Evolutionary conservation across 2,329 filamentous ascomycete genomes (phyloP).

Genomic region (Microdochium trichocladiopsis): DNA sequence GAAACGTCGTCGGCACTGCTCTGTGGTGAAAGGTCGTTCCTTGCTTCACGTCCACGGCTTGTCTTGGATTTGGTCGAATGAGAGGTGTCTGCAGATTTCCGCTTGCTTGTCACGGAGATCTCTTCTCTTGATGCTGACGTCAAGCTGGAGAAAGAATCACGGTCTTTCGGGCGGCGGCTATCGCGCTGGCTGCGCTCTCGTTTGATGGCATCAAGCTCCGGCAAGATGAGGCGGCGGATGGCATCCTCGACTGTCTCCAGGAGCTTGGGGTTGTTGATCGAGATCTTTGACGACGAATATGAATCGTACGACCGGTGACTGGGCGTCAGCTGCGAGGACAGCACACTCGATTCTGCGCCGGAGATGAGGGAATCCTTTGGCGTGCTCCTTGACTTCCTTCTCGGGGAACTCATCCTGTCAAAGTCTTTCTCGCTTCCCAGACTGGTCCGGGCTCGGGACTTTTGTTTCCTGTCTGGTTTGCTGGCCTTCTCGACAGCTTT

Average conservation of each 20-base stretch:
- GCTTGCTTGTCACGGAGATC: slow-evolving; percentile 40
- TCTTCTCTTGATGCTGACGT: slow-evolving; percentile 49
- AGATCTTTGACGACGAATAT: slow-evolving; percentile 55
- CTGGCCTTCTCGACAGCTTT: slow-evolving; percentile 28
- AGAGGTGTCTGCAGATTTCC: slow-evolving; percentile 43
- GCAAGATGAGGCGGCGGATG: slow-evolving; percentile 81
- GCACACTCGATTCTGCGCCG: slow-evolving; percentile 43
- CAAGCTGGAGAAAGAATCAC: slow-evolving; percentile 56
- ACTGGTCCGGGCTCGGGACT: slow-evolving; percentile 42
- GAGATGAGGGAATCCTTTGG: slow-evolving; percentile 46
- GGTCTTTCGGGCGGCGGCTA: slow-evolving; percentile 36
- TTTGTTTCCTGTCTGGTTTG: slow-evolving; percentile 42
- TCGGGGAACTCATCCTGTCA: slow-evolving; percentile 38
- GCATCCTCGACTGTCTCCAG: slow-evolving; percentile 91
- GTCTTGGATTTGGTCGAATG: slow-evolving; percentile 41
- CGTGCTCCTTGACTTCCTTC: slow-evolving; percentile 43
- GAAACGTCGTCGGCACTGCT: slow-evolving; percentile 40
- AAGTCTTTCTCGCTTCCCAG: slow-evolving; percentile 38
- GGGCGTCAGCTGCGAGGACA: slow-evolving; percentile 45
- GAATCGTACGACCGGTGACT: slow-evolving; percentile 50
- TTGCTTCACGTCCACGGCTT: slow-evolving; percentile 44
- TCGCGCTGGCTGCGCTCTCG: slow-evolving; percentile 77
- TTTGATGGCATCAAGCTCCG: slow-evolving; percentile 86
- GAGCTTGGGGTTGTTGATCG: slow-evolving; percentile 86
- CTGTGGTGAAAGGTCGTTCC: slow-evolving; percentile 45